Conservation (phyloP, 2,329 filamentous ascomycete species). For the Penicillium sp. region DNA sequence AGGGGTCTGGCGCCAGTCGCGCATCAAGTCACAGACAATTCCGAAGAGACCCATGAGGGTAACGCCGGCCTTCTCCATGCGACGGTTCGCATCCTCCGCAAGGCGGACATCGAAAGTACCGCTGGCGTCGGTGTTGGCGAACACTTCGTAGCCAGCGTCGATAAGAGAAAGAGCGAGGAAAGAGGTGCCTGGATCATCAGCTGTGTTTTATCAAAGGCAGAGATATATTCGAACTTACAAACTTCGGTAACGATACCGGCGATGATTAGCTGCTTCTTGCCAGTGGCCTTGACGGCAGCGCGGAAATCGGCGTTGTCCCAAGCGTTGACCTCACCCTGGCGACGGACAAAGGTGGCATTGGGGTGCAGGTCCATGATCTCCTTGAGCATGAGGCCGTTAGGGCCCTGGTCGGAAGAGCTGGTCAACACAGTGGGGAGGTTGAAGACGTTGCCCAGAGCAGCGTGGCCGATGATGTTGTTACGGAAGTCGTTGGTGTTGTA, state of each 20-base stretch:
- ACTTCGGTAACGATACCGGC: slow-evolving; percentile 74
- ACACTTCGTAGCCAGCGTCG: slow-evolving; percentile 69
- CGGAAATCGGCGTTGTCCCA: slow-evolving; percentile 75
- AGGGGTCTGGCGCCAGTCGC: slow-evolving; percentile 65
- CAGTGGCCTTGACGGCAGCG: slow-evolving; percentile 64
- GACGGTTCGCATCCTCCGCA: slow-evolving; percentile 62
- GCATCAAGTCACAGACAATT: slow-evolving; percentile 69
- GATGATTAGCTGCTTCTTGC: slow-evolving; percentile 70
- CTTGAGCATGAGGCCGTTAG: slow-evolving; percentile 70
- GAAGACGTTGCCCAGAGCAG: slow-evolving; percentile 67
- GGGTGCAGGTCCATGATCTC: slow-evolving; percentile 71
- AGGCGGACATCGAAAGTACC: slow-evolving; percentile 39
- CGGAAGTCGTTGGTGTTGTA: slow-evolving; percentile 66
- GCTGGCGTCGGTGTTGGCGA: slow-evolving; percentile 23
- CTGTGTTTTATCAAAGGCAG: too few relatives aligned
- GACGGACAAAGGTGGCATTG: slow-evolving; percentile 64
- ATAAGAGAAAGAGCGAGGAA: slow-evolving; percentile 74
- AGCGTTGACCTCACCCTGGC: slow-evolving; percentile 73
- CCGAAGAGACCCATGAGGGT: slow-evolving; percentile 56
- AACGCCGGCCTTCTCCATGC: slow-evolving; percentile 68
- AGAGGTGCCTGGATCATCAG: slow-evolving; percentile 54
- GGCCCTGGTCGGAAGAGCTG: slow-evolving; percentile 68
- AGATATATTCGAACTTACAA: slow-evolving; percentile 46
- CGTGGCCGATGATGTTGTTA: slow-evolving; percentile 68
- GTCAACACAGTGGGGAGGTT: slow-evolving; percentile 70